A percentile compares a stretch with the other conserved stretches of the same genome.
Conservation (phyloP, 1,139 yeast genomes). For the Nakaseomyces glabratus region DNA sequence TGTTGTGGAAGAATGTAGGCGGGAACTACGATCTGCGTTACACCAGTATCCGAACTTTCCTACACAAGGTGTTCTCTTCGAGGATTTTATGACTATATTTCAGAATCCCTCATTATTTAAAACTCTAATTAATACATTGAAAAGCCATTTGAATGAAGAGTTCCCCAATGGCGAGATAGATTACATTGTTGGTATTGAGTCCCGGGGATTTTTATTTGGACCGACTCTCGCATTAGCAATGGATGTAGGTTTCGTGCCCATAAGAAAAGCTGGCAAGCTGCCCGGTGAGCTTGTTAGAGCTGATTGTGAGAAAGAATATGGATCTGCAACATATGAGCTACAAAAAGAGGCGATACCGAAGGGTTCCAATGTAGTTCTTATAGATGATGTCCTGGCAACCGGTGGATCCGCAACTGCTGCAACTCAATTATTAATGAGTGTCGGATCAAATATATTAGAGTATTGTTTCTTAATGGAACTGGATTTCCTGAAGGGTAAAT, state of each 20-base stretch:
- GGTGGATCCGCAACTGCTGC: conserved; percentile 93
- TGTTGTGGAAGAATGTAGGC: conserved; percentile 38
- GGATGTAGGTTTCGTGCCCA: conserved; percentile 81
- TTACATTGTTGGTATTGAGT: conserved; percentile 82
- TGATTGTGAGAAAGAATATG: conserved; percentile 78
- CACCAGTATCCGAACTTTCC: conserved; percentile 93
- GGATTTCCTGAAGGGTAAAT: conserved; percentile 84
- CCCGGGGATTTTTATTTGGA: conserved; percentile 89
- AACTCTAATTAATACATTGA: conserved; percentile 66
- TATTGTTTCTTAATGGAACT: conserved; percentile 81
- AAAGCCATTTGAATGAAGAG: conserved; percentile 51
- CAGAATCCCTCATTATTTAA: conserved; percentile 68
- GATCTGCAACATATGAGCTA: conserved; percentile 73
- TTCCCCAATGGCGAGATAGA: conserved; percentile 52
- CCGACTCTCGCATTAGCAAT: conserved; percentile 82
- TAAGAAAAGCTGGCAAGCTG: conserved; percentile 83
- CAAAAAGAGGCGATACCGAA: conserved; percentile 69
- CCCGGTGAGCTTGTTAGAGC: conserved; percentile 71
- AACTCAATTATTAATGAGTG: conserved; percentile 60
- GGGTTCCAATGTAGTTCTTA: conserved; percentile 70
- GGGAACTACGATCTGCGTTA: conserved; percentile 53
- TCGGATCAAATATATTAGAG: conserved; percentile 60
- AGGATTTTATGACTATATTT: conserved; percentile 88
- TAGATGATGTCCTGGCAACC: conserved; percentile 90
- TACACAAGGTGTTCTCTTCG: conserved; percentile 78